Conservation (phyloP, 2,329 filamentous ascomycete species). For the Aspergillus unguis region DNA sequence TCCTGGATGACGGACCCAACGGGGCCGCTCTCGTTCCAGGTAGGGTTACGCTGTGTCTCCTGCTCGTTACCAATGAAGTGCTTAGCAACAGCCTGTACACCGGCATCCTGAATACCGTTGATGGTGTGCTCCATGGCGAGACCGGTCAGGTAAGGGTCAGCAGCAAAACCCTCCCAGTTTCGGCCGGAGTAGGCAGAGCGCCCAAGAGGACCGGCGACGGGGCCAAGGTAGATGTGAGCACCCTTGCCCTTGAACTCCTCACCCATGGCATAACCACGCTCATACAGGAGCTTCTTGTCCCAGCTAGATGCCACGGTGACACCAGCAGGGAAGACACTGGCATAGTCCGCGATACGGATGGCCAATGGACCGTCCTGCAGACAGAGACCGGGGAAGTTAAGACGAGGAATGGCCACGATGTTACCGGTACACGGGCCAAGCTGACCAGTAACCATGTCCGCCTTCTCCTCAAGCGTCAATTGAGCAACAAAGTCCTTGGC, state of each 20-base stretch:
- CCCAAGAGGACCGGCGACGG: constrained; percentile 42
- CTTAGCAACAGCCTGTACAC: constrained; percentile 24
- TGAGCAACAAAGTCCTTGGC: constrained; percentile 18
- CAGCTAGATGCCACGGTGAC: constrained; percentile 65
- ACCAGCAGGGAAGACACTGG: constrained; percentile 70
- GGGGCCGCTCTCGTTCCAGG: constrained; percentile 35
- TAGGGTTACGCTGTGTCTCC: constrained; percentile 49
- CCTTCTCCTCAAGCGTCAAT: constrained; percentile 25
- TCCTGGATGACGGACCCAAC: constrained; percentile 17
- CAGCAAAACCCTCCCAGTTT: constrained; percentile 44
- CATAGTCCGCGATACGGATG: constrained; percentile 64
- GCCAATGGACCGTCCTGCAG: constrained; percentile 44
- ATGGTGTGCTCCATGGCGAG: constrained; percentile 43
- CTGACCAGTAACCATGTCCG: constrained; percentile 27
- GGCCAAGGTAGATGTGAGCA: constrained; percentile 43
- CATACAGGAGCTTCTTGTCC: constrained; percentile 55
- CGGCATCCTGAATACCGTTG: constrained; percentile 58
- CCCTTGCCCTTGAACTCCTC: constrained; percentile 44
- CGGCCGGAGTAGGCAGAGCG: constrained; percentile 25
- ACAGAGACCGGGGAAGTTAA: constrained; percentile 30
- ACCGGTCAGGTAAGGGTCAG: constrained; percentile 46
- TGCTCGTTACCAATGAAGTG: constrained; percentile 65
- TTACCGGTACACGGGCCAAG: constrained; percentile 32
- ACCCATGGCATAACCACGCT: constrained; percentile 53
- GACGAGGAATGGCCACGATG: constrained; percentile 27